Evolutionary conservation across 352 stramenopile species (phyloP).

Genomic region (Pythium periplocum): DNA sequence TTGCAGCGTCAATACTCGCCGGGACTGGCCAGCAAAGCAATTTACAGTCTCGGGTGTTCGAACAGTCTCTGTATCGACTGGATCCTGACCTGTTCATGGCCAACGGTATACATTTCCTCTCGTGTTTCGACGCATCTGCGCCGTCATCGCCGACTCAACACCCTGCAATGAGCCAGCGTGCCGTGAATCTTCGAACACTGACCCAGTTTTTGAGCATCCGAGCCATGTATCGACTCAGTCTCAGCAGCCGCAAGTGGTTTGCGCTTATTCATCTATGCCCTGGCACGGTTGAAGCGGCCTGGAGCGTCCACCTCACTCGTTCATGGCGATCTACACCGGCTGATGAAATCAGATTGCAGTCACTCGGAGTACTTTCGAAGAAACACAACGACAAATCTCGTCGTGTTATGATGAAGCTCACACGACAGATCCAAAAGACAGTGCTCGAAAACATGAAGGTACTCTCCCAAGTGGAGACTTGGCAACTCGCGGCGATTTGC

Average conservation of each 20-base stretch:
- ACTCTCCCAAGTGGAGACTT: conserved; percentile 36
- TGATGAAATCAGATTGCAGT: too few species aligned
- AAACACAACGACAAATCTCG: conserved; percentile 26
- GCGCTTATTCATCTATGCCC: conserved; percentile 35
- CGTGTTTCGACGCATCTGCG: conserved; percentile 14
- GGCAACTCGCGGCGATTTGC: conserved; percentile 39
- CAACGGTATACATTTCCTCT: conserved; percentile 1
- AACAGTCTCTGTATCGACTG: conserved; percentile 17
- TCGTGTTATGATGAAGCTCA: conserved; percentile 46
- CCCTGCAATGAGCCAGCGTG: background rate
- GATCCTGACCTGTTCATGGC: conserved; percentile 16
- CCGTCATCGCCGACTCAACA: background rate
- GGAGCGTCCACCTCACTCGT: conserved; percentile 38
- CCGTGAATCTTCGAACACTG: conserved; percentile 35
- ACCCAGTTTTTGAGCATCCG: conserved; percentile 40
- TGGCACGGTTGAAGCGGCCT: conserved; percentile 31
- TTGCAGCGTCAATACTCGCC: background rate
- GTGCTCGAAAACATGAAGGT: conserved; percentile 52
- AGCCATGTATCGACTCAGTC: conserved; percentile 35
- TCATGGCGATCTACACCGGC: conserved; percentile 19
- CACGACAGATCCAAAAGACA: conserved; percentile 32
- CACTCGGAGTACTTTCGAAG: too few species aligned
- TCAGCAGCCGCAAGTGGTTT: conserved; percentile 42
- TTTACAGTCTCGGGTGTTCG: conserved; percentile 1
- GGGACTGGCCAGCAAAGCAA: background rate